A percentile compares a stretch with the other conserved stretches of the same genome.
phyloP scores from a whole-genome alignment of 768 basidiomycete genomes.

The Chalciporus sphaerocephalus region DNA sequence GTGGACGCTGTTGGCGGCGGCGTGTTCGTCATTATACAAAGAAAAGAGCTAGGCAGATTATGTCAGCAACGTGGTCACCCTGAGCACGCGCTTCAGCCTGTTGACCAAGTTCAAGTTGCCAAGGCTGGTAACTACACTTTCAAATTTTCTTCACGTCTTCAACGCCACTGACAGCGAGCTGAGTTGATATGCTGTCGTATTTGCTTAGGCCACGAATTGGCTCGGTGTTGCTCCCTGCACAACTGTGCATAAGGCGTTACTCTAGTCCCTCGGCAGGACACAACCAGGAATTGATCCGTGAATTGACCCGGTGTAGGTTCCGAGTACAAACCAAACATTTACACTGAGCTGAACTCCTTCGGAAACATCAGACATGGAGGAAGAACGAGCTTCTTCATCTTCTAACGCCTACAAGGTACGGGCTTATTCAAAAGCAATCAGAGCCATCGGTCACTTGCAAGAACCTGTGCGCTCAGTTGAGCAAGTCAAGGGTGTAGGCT shows the following conservation, averaged over 20 bases:
- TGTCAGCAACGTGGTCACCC: conserved; percentile 13
- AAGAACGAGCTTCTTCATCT: conserved; percentile 35
- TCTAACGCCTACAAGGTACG: conserved; percentile 48
- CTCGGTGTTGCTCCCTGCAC: background rate
- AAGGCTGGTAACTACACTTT: background rate
- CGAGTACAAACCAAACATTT: background rate
- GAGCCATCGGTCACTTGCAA: conserved; percentile 36
- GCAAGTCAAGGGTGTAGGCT: conserved; percentile 33
- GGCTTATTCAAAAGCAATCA: conserved; percentile 48
- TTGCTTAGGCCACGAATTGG: conserved; percentile 6
- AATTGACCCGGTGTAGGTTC: conserved; percentile 41
- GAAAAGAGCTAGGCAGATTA: conserved; percentile 29
- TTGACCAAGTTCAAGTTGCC: too few relatives aligned
- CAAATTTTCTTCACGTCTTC: background rate
- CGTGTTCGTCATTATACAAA: conserved; percentile 30
- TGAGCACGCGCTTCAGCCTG: too few relatives aligned
- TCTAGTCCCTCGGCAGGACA: conserved; percentile 23
- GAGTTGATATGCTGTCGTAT: conserved; percentile 18
- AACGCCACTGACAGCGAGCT: background rate
- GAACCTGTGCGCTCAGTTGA: conserved; percentile 42
- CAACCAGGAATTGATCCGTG: conserved; percentile 37
- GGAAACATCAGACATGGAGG: conserved; percentile 35
- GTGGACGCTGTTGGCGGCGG: conserved; percentile 24
- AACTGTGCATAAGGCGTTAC: conserved; percentile 11
- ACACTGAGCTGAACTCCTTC: conserved; percentile 1